These are phyloP conservation scores for Stereocaulon alpinum DNA, from an alignment of 495 filamentous ascomycete species.

Conservation along the genomic window DNA sequence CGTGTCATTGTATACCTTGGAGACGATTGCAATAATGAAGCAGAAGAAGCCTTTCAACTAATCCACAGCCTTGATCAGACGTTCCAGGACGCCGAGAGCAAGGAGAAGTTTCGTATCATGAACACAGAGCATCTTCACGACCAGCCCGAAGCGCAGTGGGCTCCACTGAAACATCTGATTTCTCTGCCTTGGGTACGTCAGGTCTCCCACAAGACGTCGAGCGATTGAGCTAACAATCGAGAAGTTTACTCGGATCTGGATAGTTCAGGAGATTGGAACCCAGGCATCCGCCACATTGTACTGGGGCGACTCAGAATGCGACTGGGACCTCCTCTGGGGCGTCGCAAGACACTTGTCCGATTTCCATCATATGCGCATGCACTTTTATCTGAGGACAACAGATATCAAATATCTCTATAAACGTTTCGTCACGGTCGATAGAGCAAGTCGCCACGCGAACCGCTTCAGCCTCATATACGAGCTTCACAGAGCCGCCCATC, in stretches of 20 bases:
- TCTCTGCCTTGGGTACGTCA: not conserved
- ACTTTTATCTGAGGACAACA: slow-evolving; percentile 11
- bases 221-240: too few relatives aligned
- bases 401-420: slow-evolving; percentile 22
- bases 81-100: not conserved
- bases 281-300: not conserved
- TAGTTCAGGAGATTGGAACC: not conserved
- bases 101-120: not conserved
- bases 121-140: not conserved
- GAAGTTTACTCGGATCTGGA: not conserved
- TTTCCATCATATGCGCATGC: slow-evolving; percentile 22
- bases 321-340: slow-evolving; percentile 15
- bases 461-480: slow-evolving; percentile 26
- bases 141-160: not conserved
- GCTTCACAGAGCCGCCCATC: slow-evolving; percentile 22
- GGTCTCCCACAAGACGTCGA: too few relatives aligned
- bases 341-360: slow-evolving; percentile 1
- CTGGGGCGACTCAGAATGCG: slow-evolving; percentile 9
- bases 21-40: not conserved
- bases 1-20: not conserved
- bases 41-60: not conserved
- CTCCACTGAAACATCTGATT: not conserved
- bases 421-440: slow-evolving; percentile 23
- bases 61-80: not conserved
- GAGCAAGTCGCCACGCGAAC: slow-evolving; percentile 21